Conservation (phyloP, 495 filamentous ascomycete genomes). For the Hypoxylon rickii region DNA sequence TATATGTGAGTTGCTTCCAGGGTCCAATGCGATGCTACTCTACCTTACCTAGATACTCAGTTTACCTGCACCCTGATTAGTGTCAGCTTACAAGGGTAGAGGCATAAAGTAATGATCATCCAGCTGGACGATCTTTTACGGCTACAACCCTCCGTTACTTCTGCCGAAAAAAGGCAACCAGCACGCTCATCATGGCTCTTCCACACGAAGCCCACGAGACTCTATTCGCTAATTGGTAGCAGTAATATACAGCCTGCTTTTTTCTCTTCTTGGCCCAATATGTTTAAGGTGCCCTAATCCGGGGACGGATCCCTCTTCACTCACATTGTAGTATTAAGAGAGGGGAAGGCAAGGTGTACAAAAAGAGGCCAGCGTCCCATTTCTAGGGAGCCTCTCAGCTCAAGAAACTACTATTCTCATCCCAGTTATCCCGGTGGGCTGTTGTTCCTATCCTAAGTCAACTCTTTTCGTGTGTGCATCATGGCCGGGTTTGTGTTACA, state of each 20-base stretch:
- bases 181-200: conserved; percentile 5
- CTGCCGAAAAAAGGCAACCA: conserved; percentile 8
- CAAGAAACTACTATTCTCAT: background rate
- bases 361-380: conserved; percentile 4
- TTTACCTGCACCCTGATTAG: background rate
- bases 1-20: conserved; percentile 4
- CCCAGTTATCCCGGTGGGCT: background rate
- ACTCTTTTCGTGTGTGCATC: background rate
- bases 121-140: background rate
- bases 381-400: background rate
- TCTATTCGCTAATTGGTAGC: background rate
- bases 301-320: background rate
- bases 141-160: conserved; percentile 15
- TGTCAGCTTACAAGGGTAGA: background rate
- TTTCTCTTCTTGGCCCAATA: conserved; percentile 17
- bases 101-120: conserved; percentile 4
- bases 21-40: conserved; percentile 2
- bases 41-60: conserved; percentile 2
- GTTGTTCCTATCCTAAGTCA: background rate
- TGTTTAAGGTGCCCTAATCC: background rate
- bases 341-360: conserved; percentile 10
- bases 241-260: conserved; percentile 16
- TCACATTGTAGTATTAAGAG: background rate
- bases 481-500: conserved; percentile 10
- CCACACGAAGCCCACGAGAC: background rate